Evolutionary conservation across 2,329 filamentous ascomycete genomes (phyloP), one percentile per base, ranked within the genome.

Genomic region (Keithomyces neogunnii): DNA sequence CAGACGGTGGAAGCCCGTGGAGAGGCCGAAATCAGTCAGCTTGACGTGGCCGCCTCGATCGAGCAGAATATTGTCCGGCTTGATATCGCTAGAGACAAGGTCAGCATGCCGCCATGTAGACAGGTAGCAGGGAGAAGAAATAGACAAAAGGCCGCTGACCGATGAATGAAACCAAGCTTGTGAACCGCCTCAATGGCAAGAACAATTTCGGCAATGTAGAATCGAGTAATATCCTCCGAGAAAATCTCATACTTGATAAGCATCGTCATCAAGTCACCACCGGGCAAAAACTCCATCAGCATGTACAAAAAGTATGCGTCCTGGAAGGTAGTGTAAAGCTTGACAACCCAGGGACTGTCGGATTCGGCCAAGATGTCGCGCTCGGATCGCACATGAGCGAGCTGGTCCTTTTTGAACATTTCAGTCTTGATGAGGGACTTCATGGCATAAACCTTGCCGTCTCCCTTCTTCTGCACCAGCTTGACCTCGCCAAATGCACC

Each of bases 171-270:
- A 55, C 93, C 93, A 57, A 97, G 80, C 69, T 95, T 96, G 72
- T 99, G 93, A 42, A 99, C 93, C 11, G 93, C 93, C 66, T 99
- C 93, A 59, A 99, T 97, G n/a, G 93, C 93, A 65, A 97, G 80
- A 29, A 96, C 89, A 62, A 97, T 92, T 69, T 99, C 92, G 29
- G 93, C 93, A 82, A 99, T 99, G 72, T 99, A 99, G 72, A 99
- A 99, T 19, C 93, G 84, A 32, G 93, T 99, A 59, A 99, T 97
- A 60, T 99, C 93, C 69, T 97, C 92, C 0, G 90, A 95, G 69
- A 99, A 99, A 68, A 99, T 96, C 69, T 99, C 93, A 65, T 99
- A 99, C 78, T 97, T 99, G 75, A 99, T 99, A 60, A 99, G 78
- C 93, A 99, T 99, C 3, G 93, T 99, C 93, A 99, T 99, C 68